Conservation (phyloP, 148 eudicot genomes). For the Vaccinium corymbosum region DNA sequence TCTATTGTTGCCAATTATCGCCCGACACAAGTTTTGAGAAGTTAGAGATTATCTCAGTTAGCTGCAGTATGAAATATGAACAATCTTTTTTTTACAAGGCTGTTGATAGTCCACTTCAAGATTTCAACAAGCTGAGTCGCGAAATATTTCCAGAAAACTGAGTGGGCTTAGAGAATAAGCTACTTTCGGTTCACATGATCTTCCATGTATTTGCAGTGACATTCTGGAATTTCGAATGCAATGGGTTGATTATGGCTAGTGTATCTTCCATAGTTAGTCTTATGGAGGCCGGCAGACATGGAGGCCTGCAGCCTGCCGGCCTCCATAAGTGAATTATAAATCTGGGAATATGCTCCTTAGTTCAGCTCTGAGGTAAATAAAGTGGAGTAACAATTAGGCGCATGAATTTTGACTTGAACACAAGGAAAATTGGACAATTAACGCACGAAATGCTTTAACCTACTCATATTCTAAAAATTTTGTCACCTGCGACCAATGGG, state of each 20-base stretch:
- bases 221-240: background rate
- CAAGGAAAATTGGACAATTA: too few species aligned
- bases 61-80: background rate
- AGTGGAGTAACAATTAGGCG: too few species aligned
- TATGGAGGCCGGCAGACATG: background rate
- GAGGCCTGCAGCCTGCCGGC: background rate
- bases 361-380: too few species aligned
- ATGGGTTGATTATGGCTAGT: background rate
- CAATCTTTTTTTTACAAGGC: background rate
- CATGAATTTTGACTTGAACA: too few species aligned
- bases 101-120: background rate
- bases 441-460: too few species aligned
- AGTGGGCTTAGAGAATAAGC: background rate
- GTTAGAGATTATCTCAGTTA: background rate
- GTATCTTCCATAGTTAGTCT: background rate
- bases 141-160: background rate
- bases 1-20: background rate
- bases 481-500: too few species aligned
- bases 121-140: background rate
- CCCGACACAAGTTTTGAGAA: background rate
- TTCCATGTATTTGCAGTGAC: too few species aligned
- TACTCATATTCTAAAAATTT: too few species aligned
- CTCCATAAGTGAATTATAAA: background rate
- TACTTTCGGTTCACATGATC: background rate
- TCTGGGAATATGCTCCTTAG: background rate